Evolutionary conservation across 73 alveolate genomes (phyloP), one percentile per base, ranked within the genome.

Genomic region (Blepharisma japonicum): DNA sequence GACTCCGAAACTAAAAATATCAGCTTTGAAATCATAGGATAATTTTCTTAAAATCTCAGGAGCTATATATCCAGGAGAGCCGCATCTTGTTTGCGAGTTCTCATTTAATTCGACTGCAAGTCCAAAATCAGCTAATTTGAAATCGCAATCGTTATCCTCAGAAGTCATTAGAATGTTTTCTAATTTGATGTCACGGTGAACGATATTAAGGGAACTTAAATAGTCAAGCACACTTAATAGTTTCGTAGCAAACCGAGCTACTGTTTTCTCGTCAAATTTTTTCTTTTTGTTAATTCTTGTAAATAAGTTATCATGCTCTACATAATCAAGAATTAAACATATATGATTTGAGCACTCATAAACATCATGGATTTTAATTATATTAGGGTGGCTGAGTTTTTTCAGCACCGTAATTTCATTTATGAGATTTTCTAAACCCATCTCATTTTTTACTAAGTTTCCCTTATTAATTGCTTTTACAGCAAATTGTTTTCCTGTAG

Each of bases 1-100:
- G 32, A 91, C 94, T 6, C 98, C 98, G 45, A 87, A 78, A 48
- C 93, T 83, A 91, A 92, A 91, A 45, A 85, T 83, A 77, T 91
- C 98, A 71, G 88, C 84, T 42, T 83, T 86, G 27, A 86, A 85
- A 54, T 90, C 87, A 79, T 91, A 91, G 6, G 94, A 91, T 55
- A 68, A 71, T 55, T 89, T 80, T 39, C 71, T 68, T 45, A 91
- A 78, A 71, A 91, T 83, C 81, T 91, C 98, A 11, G 98, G 98
- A 39, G 98, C 96, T 8, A 91, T 91, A 68, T 91, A 91, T 7
- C 96, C 91, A 61, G 94, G 92, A n/a, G 96, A 88, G 0, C 98
- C 98, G 71, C 88, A 86, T 5, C 46, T 70, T 14, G 32, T 70
- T 47, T 2, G 11, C 2, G 14, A 14, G 2, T n/a, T 14, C 74